Evolutionary conservation across 208 protist species (phyloP).

Genomic region (Porcisia hertigi): DNA sequence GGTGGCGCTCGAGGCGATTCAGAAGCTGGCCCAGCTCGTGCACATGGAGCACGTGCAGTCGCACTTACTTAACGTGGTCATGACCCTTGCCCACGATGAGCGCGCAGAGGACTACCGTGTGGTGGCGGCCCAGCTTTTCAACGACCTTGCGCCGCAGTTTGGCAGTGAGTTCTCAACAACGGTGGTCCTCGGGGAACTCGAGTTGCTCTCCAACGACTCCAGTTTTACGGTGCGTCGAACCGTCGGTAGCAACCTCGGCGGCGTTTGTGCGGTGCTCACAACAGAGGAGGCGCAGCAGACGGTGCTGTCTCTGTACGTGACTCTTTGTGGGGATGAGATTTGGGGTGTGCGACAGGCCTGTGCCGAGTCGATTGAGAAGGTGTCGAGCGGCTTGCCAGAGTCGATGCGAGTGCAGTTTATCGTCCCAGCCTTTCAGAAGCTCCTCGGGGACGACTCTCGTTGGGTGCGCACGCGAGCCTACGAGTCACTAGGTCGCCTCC

Average conservation of each 20-base stretch:
- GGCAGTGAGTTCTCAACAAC: conserved; percentile 65
- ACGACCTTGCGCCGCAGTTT: conserved; percentile 83
- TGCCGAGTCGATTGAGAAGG: conserved; percentile 80
- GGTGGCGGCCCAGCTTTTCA: conserved; percentile 90
- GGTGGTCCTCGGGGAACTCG: conserved; percentile 82
- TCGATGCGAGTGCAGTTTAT: conserved; percentile 61
- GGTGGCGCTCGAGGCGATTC: conserved; percentile 83
- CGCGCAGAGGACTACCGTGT: conserved; percentile 95
- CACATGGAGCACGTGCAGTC: conserved; percentile 83
- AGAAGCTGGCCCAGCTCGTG: conserved; percentile 81
- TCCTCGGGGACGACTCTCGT: conserved; percentile 87
- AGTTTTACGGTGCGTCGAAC: conserved; percentile 91
- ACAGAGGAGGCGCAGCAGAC: conserved; percentile 54
- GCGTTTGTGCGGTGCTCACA: conserved; percentile 65
- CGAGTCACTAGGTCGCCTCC: conserved; percentile 90
- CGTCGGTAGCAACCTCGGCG: conserved; percentile 81
- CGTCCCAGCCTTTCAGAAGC: conserved; percentile 64
- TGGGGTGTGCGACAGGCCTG: conserved; percentile 96
- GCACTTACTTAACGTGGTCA: conserved; percentile 88
- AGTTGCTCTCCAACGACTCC: conserved; percentile 86
- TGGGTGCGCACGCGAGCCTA: conserved; percentile 94
- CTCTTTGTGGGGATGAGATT: conserved; percentile 94
- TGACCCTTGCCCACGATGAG: conserved; percentile 93
- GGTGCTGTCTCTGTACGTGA: conserved; percentile 86
- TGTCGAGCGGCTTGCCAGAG: conserved; percentile 63